Evolutionary conservation across 73 alveolate species (phyloP).

Genomic region (Paramecium bursaria): DNA sequence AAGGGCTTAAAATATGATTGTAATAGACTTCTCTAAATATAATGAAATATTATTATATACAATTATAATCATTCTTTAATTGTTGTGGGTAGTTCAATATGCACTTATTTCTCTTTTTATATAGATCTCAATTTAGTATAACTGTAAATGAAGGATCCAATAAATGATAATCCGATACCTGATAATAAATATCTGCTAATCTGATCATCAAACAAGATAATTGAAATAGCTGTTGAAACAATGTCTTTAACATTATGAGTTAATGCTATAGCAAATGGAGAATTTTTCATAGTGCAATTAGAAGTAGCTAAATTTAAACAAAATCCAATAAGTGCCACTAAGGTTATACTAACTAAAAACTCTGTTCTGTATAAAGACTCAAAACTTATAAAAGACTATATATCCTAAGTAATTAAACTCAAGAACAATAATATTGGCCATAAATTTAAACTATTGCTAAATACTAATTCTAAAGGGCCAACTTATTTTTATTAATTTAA

Average conservation of each 20-base stretch:
- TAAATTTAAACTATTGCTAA: constrained; percentile 13
- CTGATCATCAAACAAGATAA: constrained; percentile 19
- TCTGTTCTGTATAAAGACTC: constrained; percentile 26
- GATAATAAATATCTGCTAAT: neutral
- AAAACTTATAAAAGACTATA: neutral
- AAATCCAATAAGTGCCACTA: constrained; percentile 45
- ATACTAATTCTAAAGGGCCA: constrained; percentile 47
- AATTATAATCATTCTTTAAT: no score
- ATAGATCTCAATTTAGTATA: no score
- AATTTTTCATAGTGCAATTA: constrained; percentile 47
- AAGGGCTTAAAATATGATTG: no score
- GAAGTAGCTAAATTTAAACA: constrained; percentile 34
- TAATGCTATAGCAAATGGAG: constrained; percentile 54
- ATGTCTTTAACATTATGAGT: constrained; percentile 47
- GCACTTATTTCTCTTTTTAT: no score
- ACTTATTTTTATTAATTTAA: neutral
- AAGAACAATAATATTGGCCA: constrained; percentile 34
- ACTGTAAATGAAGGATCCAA: constrained; percentile 20
- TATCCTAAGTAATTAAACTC: neutral
- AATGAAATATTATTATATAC: no score
- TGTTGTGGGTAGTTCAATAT: no score
- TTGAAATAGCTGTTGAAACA: neutral
- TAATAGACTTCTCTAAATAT: no score
- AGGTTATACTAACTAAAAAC: constrained; percentile 1
- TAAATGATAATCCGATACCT: neutral